Evolutionary conservation across 2,329 filamentous ascomycete genomes (phyloP).

Genomic region (Emydomyces testavorans): DNA sequence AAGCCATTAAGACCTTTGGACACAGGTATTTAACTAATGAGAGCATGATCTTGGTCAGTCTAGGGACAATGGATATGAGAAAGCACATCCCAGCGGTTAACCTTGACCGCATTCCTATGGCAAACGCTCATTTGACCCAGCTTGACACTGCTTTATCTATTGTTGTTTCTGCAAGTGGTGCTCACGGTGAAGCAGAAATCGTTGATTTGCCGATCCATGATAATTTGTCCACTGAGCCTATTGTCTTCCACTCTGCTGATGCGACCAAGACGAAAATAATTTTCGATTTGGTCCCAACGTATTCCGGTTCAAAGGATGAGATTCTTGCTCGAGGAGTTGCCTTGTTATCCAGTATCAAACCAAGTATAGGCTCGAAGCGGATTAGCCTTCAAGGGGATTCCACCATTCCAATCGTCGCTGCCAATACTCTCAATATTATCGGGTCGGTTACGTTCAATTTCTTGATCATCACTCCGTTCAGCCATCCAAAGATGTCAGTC

Average conservation of each 20-base stretch:
- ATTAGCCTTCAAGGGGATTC: constrained; percentile 88
- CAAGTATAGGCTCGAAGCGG: constrained; percentile 69
- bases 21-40: constrained; percentile 87
- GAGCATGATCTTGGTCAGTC: constrained; percentile 78
- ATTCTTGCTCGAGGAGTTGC: constrained; percentile 82
- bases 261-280: constrained; percentile 71
- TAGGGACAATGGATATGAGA: constrained; percentile 89
- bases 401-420: constrained; percentile 78
- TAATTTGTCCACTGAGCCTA: constrained; percentile 83
- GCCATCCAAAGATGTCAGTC: constrained; percentile 85
- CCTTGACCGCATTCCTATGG: constrained; percentile 76
- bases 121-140: constrained; percentile 81
- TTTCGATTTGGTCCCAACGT: constrained; percentile 93
- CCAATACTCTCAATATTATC: constrained; percentile 74
- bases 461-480: constrained; percentile 84
- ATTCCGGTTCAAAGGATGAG: constrained; percentile 69
- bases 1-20: constrained; percentile 88
- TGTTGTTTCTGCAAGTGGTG: constrained; percentile 75
- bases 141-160: constrained; percentile 88
- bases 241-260: constrained; percentile 74
- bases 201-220: constrained; percentile 91
- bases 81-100: constrained; percentile 71
- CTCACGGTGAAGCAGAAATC: constrained; percentile 72
- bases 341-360: constrained; percentile 73
- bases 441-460: constrained; percentile 96